Evolutionary conservation across 306 rosid species (phyloP).

Genomic region (Rosa persica): DNA sequence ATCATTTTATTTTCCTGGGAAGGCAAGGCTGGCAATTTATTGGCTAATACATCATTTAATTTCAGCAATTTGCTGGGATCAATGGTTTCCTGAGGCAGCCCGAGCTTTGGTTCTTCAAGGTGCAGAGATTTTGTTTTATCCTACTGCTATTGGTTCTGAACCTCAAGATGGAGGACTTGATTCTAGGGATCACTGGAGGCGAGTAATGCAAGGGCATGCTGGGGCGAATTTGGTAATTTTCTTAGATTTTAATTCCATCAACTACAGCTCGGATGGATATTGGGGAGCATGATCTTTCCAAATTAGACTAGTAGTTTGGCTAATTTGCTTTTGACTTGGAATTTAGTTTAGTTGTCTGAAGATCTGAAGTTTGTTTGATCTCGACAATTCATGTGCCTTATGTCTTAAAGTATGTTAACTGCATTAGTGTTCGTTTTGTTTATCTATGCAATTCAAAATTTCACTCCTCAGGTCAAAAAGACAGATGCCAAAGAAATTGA

Average conservation of each 20-base stretch:
- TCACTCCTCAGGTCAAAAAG: not conserved
- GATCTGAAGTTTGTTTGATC: not conserved
- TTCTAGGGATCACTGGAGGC: constrained; percentile 89
- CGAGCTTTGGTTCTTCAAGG: constrained; percentile 97
- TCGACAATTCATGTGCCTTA: not conserved
- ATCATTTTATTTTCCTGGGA: constrained; percentile 17
- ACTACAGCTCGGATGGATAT: no score
- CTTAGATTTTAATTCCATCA: not conserved
- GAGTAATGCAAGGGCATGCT: constrained; percentile 98
- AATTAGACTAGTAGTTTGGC: not conserved
- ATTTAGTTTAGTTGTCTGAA: not conserved
- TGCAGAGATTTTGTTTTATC: constrained; percentile 92
- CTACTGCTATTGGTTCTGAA: constrained; percentile 96
- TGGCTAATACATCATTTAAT: constrained; percentile 26
- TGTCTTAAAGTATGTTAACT: not conserved
- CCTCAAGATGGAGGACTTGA: constrained; percentile 84
- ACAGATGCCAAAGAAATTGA: not conserved
- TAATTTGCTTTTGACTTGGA: not conserved
- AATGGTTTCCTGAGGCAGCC: constrained; percentile 99
- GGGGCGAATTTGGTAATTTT: constrained; percentile 83
- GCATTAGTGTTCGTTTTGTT: not conserved
- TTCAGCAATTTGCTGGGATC: constrained; percentile 98
- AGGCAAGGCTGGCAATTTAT: constrained; percentile 19
- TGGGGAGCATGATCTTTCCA: no score
- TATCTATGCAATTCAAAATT: not conserved